Conservation (phyloP, 208 protist species). For the Kentomonas sorsogonicus region DNA sequence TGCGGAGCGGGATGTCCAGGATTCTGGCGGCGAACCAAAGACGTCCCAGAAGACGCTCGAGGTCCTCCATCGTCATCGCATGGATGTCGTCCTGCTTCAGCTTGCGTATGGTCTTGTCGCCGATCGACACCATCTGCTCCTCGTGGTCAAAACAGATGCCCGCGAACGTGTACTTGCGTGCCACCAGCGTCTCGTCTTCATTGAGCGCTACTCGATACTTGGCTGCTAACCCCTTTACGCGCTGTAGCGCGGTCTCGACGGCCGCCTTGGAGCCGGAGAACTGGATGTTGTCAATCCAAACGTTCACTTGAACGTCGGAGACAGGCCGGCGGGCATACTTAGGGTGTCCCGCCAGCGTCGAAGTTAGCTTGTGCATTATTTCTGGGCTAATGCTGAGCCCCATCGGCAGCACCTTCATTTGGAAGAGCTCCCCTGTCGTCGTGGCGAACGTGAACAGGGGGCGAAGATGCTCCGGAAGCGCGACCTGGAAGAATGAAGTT, state of each 20-base stretch:
- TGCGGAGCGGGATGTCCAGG: slow-evolving; percentile 5
- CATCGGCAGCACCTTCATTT: slow-evolving; percentile 21
- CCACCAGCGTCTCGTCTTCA: slow-evolving; percentile 12
- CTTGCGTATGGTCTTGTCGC: slow-evolving; percentile 11
- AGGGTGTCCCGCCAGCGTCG: slow-evolving; percentile 11
- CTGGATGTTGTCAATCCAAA: slow-evolving; percentile 28
- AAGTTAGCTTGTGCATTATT: slow-evolving; percentile 20
- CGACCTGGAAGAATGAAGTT: slow-evolving; percentile 17
- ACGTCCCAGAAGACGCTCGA: slow-evolving; percentile 15
- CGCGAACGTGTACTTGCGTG: slow-evolving; percentile 15
- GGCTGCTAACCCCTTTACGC: slow-evolving; percentile 2
- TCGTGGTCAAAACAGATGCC: slow-evolving; percentile 10
- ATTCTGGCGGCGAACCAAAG: slow-evolving; percentile 18
- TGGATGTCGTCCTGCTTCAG: slow-evolving; percentile 1
- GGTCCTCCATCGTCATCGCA: background rate
- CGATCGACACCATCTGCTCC: background rate
- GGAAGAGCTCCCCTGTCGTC: slow-evolving; percentile 1
- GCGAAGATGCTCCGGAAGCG: background rate
- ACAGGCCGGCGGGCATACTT: slow-evolving; percentile 6
- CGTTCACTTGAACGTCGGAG: slow-evolving; percentile 11
- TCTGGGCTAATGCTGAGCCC: slow-evolving; percentile 21
- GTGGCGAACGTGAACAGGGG: slow-evolving; percentile 2
- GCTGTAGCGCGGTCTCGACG: slow-evolving; percentile 9
- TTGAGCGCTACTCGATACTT: slow-evolving; percentile 8
- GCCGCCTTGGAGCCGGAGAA: slow-evolving; percentile 11